Conservation (phyloP, 768 basidiomycete genomes). For the Suillus luteus region DNA sequence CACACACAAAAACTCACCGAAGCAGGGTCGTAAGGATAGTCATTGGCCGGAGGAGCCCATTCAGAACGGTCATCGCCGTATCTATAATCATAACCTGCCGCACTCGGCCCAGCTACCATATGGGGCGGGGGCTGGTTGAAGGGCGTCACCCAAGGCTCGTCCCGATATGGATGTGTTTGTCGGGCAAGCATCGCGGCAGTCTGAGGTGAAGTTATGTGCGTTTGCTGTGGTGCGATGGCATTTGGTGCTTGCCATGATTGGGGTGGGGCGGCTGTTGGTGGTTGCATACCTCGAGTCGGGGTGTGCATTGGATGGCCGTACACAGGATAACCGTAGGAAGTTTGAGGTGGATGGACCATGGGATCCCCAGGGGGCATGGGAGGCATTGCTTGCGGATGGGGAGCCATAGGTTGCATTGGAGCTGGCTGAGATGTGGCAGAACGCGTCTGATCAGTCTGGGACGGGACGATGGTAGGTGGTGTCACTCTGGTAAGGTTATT, state of each 20-base stretch:
- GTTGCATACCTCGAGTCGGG: conserved; percentile 44
- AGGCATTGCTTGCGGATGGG: conserved; percentile 30
- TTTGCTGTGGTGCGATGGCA: conserved; percentile 66
- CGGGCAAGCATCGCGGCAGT: conserved; percentile 49
- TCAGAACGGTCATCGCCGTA: conserved; percentile 60
- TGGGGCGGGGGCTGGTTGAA: conserved; percentile 54
- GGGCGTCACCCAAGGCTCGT: conserved; percentile 56
- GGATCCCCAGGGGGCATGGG: conserved; percentile 31
- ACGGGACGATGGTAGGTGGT: conserved; percentile 20
- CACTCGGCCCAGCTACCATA: conserved; percentile 47
- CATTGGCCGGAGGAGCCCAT: conserved; percentile 45
- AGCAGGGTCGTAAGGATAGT: conserved; percentile 57
- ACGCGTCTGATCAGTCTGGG: conserved; percentile 25
- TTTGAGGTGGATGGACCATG: conserved; percentile 32
- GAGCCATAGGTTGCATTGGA: conserved; percentile 28
- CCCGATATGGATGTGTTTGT: conserved; percentile 45
- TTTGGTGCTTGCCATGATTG: conserved; percentile 67
- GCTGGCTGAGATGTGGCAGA: conserved; percentile 27
- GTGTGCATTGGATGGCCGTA: conserved; percentile 45
- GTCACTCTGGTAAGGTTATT: conserved; percentile 26
- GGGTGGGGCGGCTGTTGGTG: conserved; percentile 49
- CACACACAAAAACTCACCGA: conserved; percentile 39
- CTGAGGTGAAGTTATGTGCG: conserved; percentile 53
- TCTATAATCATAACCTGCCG: conserved; percentile 55
- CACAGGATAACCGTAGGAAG: conserved; percentile 33